Conservation (phyloP, 306 rosid species). For the Vachellia collinsii region DNA sequence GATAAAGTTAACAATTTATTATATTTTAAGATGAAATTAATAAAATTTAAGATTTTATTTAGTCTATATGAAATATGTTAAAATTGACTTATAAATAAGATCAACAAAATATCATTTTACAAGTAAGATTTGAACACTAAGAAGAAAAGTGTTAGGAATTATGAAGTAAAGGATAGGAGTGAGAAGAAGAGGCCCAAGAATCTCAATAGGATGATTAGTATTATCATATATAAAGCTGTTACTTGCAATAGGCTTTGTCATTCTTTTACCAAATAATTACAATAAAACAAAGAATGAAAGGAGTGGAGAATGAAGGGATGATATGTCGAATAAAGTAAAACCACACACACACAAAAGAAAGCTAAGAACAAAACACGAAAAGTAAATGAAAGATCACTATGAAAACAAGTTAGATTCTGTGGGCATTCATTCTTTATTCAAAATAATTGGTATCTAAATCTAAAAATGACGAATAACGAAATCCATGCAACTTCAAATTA, state of each 20-base stretch:
- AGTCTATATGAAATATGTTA: too few relatives aligned
- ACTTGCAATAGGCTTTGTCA: not conserved
- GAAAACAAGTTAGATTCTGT: constrained; percentile 27
- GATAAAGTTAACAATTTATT: too few relatives aligned
- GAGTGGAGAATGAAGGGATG: constrained; percentile 1
- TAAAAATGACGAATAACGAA: too few relatives aligned
- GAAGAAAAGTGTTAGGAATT: too few relatives aligned
- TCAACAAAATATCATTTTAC: too few relatives aligned
- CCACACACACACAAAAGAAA: constrained; percentile 2
- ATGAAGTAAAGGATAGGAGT: not conserved
- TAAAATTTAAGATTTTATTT: too few relatives aligned
- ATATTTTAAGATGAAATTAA: too few relatives aligned
- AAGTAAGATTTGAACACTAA: too few relatives aligned
- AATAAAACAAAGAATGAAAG: constrained; percentile 13
- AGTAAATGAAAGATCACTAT: constrained; percentile 7
- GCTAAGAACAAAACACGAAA: not conserved
- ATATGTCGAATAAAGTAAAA: constrained; percentile 13
- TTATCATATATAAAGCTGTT: constrained; percentile 10
- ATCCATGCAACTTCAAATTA: not conserved
- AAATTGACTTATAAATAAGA: too few relatives aligned
- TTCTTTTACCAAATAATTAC: not conserved
- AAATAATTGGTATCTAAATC: too few relatives aligned
- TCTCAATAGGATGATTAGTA: not conserved
- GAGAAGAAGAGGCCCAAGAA: not conserved
- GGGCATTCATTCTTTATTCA: constrained; percentile 6